Base-by-base conservation (phyloP, 805 yeast genomes). In the Wickerhamiella lipophila region DNA sequence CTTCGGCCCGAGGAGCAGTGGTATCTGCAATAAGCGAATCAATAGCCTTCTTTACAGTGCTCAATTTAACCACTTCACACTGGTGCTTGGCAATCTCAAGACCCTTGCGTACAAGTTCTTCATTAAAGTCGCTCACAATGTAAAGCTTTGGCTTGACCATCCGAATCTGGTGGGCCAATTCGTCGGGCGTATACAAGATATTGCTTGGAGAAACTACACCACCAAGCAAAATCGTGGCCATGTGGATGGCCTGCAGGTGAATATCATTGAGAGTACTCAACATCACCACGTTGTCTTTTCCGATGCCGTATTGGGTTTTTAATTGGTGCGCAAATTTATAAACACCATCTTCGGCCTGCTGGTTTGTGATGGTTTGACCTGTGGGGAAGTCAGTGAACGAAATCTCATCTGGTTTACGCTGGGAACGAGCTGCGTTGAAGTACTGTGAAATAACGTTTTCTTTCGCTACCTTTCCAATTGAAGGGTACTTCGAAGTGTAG, bases 171-270 rank as follows among this genome's bases (percentile, higher is more conserved):
- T 59, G 58, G 5, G 58, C 55, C 9, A 65, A 54, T 51, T 64
- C 68, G 21, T 57, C 56, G 18, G 60, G 53, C 21, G 52, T 59
- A 53, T 64, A 65, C 50, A 59, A 57, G 21, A 62, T 54, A 25
- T 64, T 64, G 2, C 65, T 64, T 11, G 68, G 68, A 7, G 63
- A 54, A 1, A 64, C 49, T 3, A 60, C 49, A 6, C 58, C 68
- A 0, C 64, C 66, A 7, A 55, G 51, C 6, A 56, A 36, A 25
- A 63, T 32, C 13, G 57, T 47, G 1, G 58, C 63, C 42, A 57
- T 52, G 50, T 64, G 67, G 9, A 63, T 46, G 1, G 57, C 52
- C 9, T 64, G 60, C 5, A 58, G 56, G 50, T 52, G 55, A 29
- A 65, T 51, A 50, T 52, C 47, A 55, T 66, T 65, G n/a, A 54